phyloP scores from a whole-genome alignment of 306 rosid genomes.

The Begonia masoniana region DNA sequence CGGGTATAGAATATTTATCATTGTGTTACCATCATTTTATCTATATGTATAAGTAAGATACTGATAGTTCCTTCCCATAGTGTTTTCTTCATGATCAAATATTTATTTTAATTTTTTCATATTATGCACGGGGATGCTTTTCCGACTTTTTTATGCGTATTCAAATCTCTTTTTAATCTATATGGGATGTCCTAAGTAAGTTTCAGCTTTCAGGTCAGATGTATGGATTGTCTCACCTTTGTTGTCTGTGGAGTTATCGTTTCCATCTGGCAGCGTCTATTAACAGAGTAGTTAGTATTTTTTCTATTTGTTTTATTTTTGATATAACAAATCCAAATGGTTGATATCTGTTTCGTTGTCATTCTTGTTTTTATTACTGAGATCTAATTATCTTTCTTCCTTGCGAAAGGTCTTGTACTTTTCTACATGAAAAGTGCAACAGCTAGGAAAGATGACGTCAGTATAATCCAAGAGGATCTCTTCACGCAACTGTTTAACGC shows the following conservation, averaged over 20 bases:
- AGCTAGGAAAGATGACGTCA: constrained; percentile 37
- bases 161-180: constrained; percentile 55
- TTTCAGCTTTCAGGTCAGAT: constrained; percentile 78
- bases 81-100: background rate
- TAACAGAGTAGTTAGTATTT: constrained; percentile 31
- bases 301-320: background rate
- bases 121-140: constrained; percentile 36
- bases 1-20: too few relatives aligned
- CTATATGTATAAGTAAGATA: too few relatives aligned
- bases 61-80: background rate
- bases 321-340: too few relatives aligned
- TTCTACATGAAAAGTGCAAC: constrained; percentile 51
- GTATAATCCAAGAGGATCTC: constrained; percentile 64
- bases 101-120: constrained; percentile 3
- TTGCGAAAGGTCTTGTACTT: constrained; percentile 45
- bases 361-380: too few relatives aligned
- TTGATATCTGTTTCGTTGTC: too few relatives aligned
- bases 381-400: background rate
- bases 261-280: constrained; percentile 63
- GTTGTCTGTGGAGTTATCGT: constrained; percentile 56
- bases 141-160: constrained; percentile 50
- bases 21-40: too few relatives aligned
- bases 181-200: constrained; percentile 65
- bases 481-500: constrained; percentile 67
- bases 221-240: constrained; percentile 73